These are phyloP conservation scores for Penicillium sp. DNA, from an alignment of 2,329 filamentous ascomycete genomes.

Conservation along the genomic window DNA sequence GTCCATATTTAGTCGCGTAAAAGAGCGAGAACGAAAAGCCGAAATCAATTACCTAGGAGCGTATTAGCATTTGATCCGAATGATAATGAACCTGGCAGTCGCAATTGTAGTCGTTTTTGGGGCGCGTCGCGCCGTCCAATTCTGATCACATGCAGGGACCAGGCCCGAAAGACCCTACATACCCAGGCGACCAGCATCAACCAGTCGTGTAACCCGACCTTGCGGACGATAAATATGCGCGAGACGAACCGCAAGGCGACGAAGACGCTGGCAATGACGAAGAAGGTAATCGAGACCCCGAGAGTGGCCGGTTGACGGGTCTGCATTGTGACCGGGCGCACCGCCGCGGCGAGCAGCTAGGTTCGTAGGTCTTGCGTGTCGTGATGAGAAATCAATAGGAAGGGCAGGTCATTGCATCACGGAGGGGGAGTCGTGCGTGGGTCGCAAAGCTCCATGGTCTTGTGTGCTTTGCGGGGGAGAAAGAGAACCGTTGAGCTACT, in stretches of 20 bases:
- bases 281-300: slow-evolving; percentile 45
- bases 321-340: slow-evolving; percentile 26
- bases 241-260: slow-evolving; percentile 72
- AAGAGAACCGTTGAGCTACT: not conserved
- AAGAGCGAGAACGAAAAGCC: slow-evolving; percentile 49
- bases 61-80: not conserved
- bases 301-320: slow-evolving; percentile 39
- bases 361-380: not conserved
- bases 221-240: slow-evolving; percentile 69
- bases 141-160: slow-evolving; percentile 13
- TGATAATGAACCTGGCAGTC: not conserved
- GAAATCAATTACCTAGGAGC: slow-evolving; percentile 41
- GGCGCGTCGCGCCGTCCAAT: slow-evolving; percentile 2
- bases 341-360: not conserved
- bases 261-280: slow-evolving; percentile 69
- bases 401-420: not conserved
- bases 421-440: not conserved
- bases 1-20: slow-evolving; percentile 43
- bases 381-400: not conserved
- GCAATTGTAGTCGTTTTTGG: not conserved
- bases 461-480: not conserved
- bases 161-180: slow-evolving; percentile 15
- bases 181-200: slow-evolving; percentile 78
- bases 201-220: slow-evolving; percentile 73
- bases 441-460: slow-evolving; percentile 8